A percentile compares a stretch with the other conserved stretches of the same genome.
phyloP scores from a whole-genome alignment of 2,329 filamentous ascomycete species.

The Trichoderma sp. region DNA sequence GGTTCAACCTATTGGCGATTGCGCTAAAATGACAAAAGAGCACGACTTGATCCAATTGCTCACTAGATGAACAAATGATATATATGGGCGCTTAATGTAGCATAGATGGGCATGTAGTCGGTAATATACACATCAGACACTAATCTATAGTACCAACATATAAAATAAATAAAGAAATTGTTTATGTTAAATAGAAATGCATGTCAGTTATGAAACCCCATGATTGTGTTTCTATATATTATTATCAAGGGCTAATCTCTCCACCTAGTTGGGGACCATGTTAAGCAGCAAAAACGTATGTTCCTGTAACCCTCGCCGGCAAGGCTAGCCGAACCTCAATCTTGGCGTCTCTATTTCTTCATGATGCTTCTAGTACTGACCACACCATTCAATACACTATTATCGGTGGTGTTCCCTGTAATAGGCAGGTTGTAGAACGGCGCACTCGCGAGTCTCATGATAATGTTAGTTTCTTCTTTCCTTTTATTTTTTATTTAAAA shows the following conservation, averaged over 20 bases:
- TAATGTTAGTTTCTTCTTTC: neutral
- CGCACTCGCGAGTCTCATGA: neutral
- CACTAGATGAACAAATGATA: neutral
- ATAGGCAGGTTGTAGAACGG: conserved; percentile 6
- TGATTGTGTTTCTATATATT: neutral
- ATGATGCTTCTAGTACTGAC: neutral
- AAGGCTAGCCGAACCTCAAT: neutral
- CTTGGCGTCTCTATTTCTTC: neutral
- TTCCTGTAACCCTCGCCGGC: neutral
- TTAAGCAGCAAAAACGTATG: neutral
- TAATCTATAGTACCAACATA: neutral
- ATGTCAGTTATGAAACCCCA: neutral
- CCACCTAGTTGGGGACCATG: neutral
- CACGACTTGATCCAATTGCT: neutral
- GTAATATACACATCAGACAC: neutral
- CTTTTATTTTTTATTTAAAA: neutral
- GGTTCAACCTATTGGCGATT: neutral
- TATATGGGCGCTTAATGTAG: neutral
- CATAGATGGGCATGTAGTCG: neutral
- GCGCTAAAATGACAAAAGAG: neutral
- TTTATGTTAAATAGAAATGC: no score
- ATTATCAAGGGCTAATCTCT: no score
- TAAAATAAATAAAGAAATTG: neutral
- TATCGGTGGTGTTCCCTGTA: neutral
- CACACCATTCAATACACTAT: neutral